A percentile compares a stretch with the other conserved stretches of the same genome.
Evolutionary conservation across 805 yeast genomes (phyloP).

Genomic region (Wickerhamiella shivajii): DNA sequence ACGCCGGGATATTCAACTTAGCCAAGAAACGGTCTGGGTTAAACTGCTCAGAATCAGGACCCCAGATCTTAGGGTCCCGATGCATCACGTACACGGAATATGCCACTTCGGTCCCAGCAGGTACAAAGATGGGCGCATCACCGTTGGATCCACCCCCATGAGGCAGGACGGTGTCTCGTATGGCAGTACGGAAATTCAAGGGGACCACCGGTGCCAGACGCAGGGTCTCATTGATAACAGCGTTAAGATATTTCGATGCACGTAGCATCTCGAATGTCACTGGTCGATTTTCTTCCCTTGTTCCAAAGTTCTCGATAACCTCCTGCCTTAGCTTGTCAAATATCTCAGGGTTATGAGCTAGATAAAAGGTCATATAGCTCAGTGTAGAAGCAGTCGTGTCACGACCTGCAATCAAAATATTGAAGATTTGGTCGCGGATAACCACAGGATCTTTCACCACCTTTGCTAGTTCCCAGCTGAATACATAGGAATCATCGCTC

Average conservation of each 20-base stretch:
- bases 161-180: constrained; percentile 31
- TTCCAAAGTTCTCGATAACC: constrained; percentile 14
- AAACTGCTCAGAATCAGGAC: constrained; percentile 28
- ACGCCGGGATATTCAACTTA: constrained; percentile 23
- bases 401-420: constrained; percentile 33
- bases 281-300: constrained; percentile 17
- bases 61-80: constrained; percentile 26
- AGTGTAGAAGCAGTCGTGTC: constrained; percentile 35
- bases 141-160: constrained; percentile 32
- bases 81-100: constrained; percentile 29
- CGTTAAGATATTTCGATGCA: constrained; percentile 30
- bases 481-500: constrained; percentile 24
- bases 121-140: constrained; percentile 25
- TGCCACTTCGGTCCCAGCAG: constrained; percentile 27
- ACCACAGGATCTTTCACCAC: constrained; percentile 30
- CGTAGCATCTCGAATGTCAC: constrained; percentile 31
- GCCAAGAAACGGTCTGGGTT: constrained; percentile 34
- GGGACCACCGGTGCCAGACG: constrained; percentile 36
- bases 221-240: constrained; percentile 31
- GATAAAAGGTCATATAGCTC: constrained; percentile 28
- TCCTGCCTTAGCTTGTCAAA: constrained; percentile 24
- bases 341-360: constrained; percentile 28
- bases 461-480: constrained; percentile 31
- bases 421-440: constrained; percentile 32
- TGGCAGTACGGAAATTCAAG: constrained; percentile 29